These are phyloP conservation scores for Smittium culicis DNA, from an alignment of 371 early-diverging fungal genomes.

Conservation along the genomic window DNA sequence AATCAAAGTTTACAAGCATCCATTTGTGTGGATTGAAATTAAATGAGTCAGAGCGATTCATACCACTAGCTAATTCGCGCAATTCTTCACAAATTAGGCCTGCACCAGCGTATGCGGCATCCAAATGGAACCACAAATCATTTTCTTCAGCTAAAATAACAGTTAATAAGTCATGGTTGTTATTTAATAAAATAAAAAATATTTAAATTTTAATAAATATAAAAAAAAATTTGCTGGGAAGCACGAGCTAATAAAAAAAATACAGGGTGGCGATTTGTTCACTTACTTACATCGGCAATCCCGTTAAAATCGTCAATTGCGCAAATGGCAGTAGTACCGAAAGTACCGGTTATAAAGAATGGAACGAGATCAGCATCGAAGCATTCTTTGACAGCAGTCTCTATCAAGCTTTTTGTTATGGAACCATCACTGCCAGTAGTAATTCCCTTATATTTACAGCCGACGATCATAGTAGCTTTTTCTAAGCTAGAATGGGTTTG, in stretches of 20 bases:
- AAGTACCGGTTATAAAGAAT: slow-evolving; percentile 39
- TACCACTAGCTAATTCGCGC: slow-evolving; percentile 29
- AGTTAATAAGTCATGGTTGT: not conserved
- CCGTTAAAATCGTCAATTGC: slow-evolving; percentile 39
- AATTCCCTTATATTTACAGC: slow-evolving; percentile 23
- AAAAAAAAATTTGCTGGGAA: no score
- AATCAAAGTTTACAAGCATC: slow-evolving; percentile 40
- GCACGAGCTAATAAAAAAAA: not conserved
- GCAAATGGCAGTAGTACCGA: slow-evolving; percentile 42
- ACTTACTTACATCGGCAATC: slow-evolving; percentile 29
- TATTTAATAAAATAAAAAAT: not conserved
- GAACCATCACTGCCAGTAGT: slow-evolving; percentile 21
- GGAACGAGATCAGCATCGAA: slow-evolving; percentile 37
- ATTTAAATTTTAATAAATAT: no score
- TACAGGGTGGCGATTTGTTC: slow-evolving; percentile 14
- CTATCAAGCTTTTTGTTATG: slow-evolving; percentile 24
- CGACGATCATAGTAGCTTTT: slow-evolving; percentile 34
- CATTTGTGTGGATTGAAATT: slow-evolving; percentile 47
- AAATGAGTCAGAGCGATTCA: no score
- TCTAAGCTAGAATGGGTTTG: slow-evolving; percentile 49
- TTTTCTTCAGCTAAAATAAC: slow-evolving; percentile 17
- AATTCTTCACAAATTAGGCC: slow-evolving; percentile 40
- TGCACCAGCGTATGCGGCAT: slow-evolving; percentile 47
- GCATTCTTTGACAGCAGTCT: slow-evolving; percentile 32
- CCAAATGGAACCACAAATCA: slow-evolving; percentile 37